Conservation (phyloP, 192 early-diverging fungal genomes). For the Chytriomyces confervae region DNA sequence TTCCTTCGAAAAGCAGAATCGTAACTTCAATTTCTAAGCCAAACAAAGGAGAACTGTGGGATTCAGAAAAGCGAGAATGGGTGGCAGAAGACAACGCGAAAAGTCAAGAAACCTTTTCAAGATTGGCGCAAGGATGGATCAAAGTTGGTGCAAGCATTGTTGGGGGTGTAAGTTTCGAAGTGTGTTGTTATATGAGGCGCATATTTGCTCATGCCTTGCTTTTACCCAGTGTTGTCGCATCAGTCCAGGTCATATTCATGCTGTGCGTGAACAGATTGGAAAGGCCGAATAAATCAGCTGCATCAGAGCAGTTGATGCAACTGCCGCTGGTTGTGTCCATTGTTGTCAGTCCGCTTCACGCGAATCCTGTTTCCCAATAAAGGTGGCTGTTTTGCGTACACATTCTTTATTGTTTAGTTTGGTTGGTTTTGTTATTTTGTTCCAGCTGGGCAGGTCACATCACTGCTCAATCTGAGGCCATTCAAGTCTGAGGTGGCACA, state of each 20-base stretch:
- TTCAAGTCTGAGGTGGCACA: no score
- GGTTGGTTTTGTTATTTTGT: no score
- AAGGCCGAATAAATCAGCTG: not conserved
- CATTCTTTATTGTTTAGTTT: no score
- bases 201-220: not conserved
- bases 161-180: conserved; percentile 15
- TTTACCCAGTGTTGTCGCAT: conserved; percentile 26
- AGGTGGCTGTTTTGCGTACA: no score
- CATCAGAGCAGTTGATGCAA: no score
- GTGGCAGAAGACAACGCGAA: not conserved
- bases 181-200: not conserved
- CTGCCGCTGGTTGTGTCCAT: no score
- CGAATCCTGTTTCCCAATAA: no score
- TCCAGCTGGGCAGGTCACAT: no score
- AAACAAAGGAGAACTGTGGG: conserved; percentile 40
- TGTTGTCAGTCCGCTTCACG: no score
- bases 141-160: conserved; percentile 28
- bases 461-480: no score
- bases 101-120: not conserved
- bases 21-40: conserved; percentile 10
- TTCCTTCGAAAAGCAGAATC: not conserved
- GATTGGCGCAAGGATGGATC: conserved; percentile 25
- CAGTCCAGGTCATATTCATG: conserved; percentile 14
- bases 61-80: conserved; percentile 25
- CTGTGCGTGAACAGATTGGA: not conserved